Percentiles rank a stretch among this genome's conserved stretches.
phyloP scores from a whole-genome alignment of 2,329 filamentous ascomycete species.

The Berkeleyomyces basicola region DNA sequence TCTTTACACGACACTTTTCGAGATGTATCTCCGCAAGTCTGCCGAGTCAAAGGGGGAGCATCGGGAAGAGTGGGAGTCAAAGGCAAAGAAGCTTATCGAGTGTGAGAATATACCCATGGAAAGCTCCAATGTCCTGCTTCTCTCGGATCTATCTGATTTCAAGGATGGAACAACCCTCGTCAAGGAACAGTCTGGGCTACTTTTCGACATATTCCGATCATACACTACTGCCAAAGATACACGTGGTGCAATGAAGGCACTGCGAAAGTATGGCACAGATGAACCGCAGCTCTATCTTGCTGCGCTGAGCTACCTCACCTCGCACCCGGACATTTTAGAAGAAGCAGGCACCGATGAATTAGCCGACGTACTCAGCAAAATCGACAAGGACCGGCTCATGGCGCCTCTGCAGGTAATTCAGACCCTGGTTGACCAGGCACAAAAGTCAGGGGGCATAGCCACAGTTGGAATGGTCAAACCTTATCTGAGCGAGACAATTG shows the following conservation, averaged over 20 bases:
- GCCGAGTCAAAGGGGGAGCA: conserved; percentile 54
- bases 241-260: conserved; percentile 69
- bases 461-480: conserved; percentile 96
- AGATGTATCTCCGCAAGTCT: conserved; percentile 92
- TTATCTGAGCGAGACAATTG: conserved; percentile 78
- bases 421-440: conserved; percentile 49
- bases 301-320: conserved; percentile 84
- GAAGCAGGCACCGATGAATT: conserved; percentile 77
- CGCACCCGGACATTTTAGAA: conserved; percentile 60
- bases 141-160: conserved; percentile 86
- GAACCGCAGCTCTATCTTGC: conserved; percentile 88
- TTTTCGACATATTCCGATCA: conserved; percentile 91
- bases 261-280: conserved; percentile 79
- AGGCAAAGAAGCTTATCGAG: conserved; percentile 78
- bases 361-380: conserved; percentile 61
- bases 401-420: conserved; percentile 93
- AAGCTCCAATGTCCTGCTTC: conserved; percentile 79
- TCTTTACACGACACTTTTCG: conserved; percentile 86
- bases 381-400: conserved; percentile 83
- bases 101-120: conserved; percentile 71
- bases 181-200: conserved; percentile 78
- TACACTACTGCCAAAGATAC: conserved; percentile 90
- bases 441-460: conserved; percentile 45
- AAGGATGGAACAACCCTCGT: conserved; percentile 80
- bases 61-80: conserved; percentile 70